Percentiles rank a stretch among this genome's conserved stretches.
phyloP scores from a whole-genome alignment of 495 filamentous ascomycete genomes.

The Xylaria telfairii region DNA sequence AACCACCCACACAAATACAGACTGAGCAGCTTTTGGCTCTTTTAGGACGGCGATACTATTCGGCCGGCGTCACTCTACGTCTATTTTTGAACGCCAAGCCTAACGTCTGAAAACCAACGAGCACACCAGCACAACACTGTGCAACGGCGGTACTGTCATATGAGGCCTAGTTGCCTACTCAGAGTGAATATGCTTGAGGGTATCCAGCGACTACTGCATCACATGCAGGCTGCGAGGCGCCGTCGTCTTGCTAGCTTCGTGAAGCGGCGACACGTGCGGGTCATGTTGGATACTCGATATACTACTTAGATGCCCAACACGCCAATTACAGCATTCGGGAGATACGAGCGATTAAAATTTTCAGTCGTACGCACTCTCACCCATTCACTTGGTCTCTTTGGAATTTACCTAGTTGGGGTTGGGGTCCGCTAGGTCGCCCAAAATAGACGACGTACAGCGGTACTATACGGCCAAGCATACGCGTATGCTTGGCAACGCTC shows the following conservation, averaged over 20 bases:
- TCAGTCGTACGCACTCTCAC: constrained; percentile 1
- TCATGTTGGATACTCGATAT: constrained; percentile 4
- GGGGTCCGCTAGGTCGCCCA: background rate
- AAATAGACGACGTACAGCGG: background rate
- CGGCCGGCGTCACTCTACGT: constrained; percentile 6
- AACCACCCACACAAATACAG: background rate
- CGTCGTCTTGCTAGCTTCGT: constrained; percentile 22
- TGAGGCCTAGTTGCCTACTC: background rate
- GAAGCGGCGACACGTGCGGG: constrained; percentile 27
- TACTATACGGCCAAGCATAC: background rate
- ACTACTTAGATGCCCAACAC: constrained; percentile 17
- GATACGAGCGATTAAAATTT: constrained; percentile 28
- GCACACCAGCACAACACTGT: background rate
- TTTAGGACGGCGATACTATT: background rate
- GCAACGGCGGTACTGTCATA: background rate
- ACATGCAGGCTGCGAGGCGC: constrained; percentile 29
- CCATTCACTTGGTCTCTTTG: background rate
- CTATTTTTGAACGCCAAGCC: constrained; percentile 16
- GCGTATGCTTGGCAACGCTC: background rate
- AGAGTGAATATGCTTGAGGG: background rate
- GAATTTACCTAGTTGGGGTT: background rate
- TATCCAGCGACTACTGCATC: constrained; percentile 29
- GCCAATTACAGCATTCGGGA: constrained; percentile 14
- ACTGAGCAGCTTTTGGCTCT: background rate
- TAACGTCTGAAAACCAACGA: constrained; percentile 1